A percentile compares a stretch with the other conserved stretches of the same genome.
Evolutionary conservation across 306 rosid species (phyloP).

Genomic region (Quercus wislizeni): DNA sequence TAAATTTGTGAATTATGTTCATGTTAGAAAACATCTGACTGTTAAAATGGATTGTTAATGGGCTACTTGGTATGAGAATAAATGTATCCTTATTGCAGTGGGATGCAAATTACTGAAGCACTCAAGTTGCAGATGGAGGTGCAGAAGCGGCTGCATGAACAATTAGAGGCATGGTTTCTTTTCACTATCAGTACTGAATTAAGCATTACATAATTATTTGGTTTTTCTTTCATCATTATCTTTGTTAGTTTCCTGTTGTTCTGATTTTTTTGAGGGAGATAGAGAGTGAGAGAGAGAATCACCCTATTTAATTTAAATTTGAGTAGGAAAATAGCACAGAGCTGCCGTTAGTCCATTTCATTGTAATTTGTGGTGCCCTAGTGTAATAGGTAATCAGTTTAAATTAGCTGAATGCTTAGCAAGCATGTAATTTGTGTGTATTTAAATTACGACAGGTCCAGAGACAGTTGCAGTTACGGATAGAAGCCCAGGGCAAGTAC

Average conservation of each 20-base stretch:
- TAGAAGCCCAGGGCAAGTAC: conserved; percentile 97
- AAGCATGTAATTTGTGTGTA: neutral
- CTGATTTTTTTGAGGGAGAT: neutral
- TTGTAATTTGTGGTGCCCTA: neutral
- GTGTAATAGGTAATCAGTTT: neutral
- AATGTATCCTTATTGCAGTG: conserved; percentile 47
- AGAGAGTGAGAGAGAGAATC: neutral
- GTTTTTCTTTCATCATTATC: neutral
- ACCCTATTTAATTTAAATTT: neutral
- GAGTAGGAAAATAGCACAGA: neutral
- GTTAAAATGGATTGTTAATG: neutral
- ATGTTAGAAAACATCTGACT: neutral
- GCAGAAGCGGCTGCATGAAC: conserved; percentile 96
- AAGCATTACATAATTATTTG: conserved; percentile 9
- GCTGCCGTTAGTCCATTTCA: neutral
- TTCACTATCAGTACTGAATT: conserved; percentile 1
- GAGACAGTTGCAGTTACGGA: conserved; percentile 90
- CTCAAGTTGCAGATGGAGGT: conserved; percentile 99
- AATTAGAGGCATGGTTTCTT: conserved; percentile 75
- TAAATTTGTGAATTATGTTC: neutral
- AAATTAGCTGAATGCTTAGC: neutral
- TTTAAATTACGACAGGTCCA: conserved; percentile 67
- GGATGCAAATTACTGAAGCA: conserved; percentile 96
- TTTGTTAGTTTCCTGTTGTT: neutral
- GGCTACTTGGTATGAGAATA: conserved; percentile 10